These are phyloP conservation scores for Tinospora cordifolia DNA, from an alignment of 164 flowering plant genomes.

Conservation along the genomic window DNA sequence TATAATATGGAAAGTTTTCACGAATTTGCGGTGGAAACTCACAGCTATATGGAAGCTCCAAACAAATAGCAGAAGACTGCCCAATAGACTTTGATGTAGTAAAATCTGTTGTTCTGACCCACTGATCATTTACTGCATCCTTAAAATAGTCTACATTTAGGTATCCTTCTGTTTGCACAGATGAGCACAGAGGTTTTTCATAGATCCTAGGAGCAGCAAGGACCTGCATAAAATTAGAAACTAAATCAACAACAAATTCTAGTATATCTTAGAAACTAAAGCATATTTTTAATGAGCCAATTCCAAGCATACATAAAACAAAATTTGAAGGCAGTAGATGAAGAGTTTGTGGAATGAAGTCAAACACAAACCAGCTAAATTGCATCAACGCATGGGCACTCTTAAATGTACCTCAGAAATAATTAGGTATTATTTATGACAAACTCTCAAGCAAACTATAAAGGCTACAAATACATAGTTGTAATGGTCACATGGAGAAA, in stretches of 20 bases:
- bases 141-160: conserved; percentile 32
- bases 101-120: conserved; percentile 70
- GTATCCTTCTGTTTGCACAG: conserved; percentile 15
- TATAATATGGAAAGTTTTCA: conserved; percentile 36
- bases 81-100: conserved; percentile 56
- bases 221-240: conserved; percentile 30
- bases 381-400: too few relatives aligned
- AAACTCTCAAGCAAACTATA: too few relatives aligned
- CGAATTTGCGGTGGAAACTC: conserved; percentile 38
- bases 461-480: too few relatives aligned
- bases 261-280: not conserved
- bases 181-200: conserved; percentile 26
- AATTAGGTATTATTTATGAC: too few relatives aligned
- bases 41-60: conserved; percentile 44
- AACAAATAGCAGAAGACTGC: conserved; percentile 70
- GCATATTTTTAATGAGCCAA: not conserved
- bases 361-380: too few relatives aligned
- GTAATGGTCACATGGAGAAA: too few relatives aligned
- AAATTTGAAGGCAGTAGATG: too few relatives aligned
- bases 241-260: not conserved
- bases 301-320: too few relatives aligned
- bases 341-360: too few relatives aligned
- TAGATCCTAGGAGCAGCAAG: conserved; percentile 63
- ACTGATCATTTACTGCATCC: conserved; percentile 46
- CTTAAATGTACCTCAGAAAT: too few relatives aligned